Evolutionary conservation across 306 rosid genomes (phyloP).

Genomic region (Trichosanthes truncata): DNA sequence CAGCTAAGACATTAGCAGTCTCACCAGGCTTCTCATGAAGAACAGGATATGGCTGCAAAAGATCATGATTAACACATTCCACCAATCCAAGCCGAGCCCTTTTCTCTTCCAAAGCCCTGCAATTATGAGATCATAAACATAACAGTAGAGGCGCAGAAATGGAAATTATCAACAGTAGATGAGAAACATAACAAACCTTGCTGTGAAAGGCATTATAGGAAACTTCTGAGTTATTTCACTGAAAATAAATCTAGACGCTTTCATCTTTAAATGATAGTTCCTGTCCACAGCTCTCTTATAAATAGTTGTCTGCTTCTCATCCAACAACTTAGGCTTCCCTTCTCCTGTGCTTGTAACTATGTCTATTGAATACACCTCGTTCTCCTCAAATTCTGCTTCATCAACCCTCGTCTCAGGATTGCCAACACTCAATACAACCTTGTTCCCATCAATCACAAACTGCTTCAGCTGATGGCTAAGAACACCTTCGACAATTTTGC

Average conservation of each 20-base stretch:
- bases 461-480: constrained; percentile 99
- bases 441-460: constrained; percentile 97
- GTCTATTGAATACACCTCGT: constrained; percentile 88
- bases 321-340: constrained; percentile 94
- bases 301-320: constrained; percentile 97
- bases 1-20: background rate
- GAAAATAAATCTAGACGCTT: constrained; percentile 94
- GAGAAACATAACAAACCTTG: constrained; percentile 41
- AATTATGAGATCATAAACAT: background rate
- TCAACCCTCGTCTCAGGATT: constrained; percentile 88
- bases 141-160: background rate
- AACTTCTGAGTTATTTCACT: constrained; percentile 89
- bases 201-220: constrained; percentile 95
- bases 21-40: constrained; percentile 97
- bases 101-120: constrained; percentile 92
- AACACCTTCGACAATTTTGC: constrained; percentile 97
- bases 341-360: constrained; percentile 90
- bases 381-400: constrained; percentile 92
- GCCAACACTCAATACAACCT: constrained; percentile 72
- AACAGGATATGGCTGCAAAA: constrained; percentile 95
- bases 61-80: constrained; percentile 91
- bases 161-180: background rate
- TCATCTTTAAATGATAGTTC: constrained; percentile 90
- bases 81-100: constrained; percentile 78
- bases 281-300: constrained; percentile 96